Evolutionary conservation across 2,329 filamentous ascomycete species (phyloP).

Genomic region (Allantophomopsis cytisporea): DNA sequence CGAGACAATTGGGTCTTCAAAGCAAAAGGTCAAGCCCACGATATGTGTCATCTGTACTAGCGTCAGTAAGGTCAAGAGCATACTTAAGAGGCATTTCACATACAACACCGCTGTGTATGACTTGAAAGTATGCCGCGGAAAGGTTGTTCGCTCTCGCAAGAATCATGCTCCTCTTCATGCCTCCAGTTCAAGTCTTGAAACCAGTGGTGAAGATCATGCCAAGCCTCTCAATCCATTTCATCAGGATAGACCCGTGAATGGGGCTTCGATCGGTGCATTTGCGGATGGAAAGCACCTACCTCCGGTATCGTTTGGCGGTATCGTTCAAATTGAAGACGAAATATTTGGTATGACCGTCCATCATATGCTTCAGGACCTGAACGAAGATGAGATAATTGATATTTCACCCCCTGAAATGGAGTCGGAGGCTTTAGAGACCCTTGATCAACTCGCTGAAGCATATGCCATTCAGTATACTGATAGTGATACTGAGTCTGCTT

Average conservation of each 20-base stretch:
- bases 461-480: neutral
- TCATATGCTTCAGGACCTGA: constrained; percentile 60
- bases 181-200: constrained; percentile 9
- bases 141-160: constrained; percentile 46
- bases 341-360: constrained; percentile 93
- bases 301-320: constrained; percentile 80
- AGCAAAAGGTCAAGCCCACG: constrained; percentile 53
- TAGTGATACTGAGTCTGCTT: constrained; percentile 38
- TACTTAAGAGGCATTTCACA: constrained; percentile 55
- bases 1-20: constrained; percentile 58
- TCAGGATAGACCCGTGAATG: constrained; percentile 67
- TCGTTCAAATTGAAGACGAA: constrained; percentile 73
- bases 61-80: constrained; percentile 56
- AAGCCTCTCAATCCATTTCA: constrained; percentile 57
- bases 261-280: constrained; percentile 88
- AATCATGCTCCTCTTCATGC: constrained; percentile 3
- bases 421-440: constrained; percentile 3
- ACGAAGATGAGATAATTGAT: constrained; percentile 16
- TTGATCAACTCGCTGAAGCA: neutral
- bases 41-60: constrained; percentile 68
- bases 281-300: constrained; percentile 74
- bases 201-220: constrained; percentile 17
- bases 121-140: constrained; percentile 60
- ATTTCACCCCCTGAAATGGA: constrained; percentile 7
- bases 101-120: constrained; percentile 53